phyloP scores from a whole-genome alignment of 75 land plant genomes.

The Selaginella tamariscina region DNA sequence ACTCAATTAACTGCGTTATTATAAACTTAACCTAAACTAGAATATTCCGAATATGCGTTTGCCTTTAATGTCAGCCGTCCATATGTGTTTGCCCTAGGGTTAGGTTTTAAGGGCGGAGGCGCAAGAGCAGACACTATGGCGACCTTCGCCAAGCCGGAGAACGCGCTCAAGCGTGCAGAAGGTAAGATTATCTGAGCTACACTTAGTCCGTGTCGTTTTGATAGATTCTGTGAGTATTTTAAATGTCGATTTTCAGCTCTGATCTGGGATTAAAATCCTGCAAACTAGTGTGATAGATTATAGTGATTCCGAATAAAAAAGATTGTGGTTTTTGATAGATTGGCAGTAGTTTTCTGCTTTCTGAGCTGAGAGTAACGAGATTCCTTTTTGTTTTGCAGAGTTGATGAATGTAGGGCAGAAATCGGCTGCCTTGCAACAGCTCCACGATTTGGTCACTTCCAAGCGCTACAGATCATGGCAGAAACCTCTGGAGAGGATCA shows the following conservation, averaged over 20 bases:
- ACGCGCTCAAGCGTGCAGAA: constrained; percentile 86
- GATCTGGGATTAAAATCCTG: too few relatives aligned
- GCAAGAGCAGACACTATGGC: constrained; percentile 31
- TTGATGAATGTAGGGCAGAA: constrained; percentile 88
- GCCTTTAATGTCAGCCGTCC: too few relatives aligned
- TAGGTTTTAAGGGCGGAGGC: not conserved
- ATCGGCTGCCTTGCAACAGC: constrained; percentile 66
- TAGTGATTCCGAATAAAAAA: too few relatives aligned
- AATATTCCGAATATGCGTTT: too few relatives aligned
- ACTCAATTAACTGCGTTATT: too few relatives aligned
- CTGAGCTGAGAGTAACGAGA: not conserved
- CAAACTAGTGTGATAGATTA: too few relatives aligned
- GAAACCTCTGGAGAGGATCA: constrained; percentile 67
- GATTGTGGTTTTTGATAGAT: too few relatives aligned
- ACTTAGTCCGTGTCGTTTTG: not conserved
- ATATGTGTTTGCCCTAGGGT: constrained; percentile 4
- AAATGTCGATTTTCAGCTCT: not conserved
- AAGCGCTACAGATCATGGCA: constrained; percentile 79
- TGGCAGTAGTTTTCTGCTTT: too few relatives aligned
- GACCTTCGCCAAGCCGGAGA: constrained; percentile 81
- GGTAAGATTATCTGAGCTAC: constrained; percentile 29
- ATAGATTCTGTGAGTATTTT: too few relatives aligned
- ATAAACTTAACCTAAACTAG: too few relatives aligned
- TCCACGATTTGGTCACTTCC: constrained; percentile 72
- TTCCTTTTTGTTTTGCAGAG: constrained; percentile 32